These are phyloP conservation scores for Bjerkandera adusta DNA, from an alignment of 1,284 basidiomycete species.

Conservation along the genomic window DNA sequence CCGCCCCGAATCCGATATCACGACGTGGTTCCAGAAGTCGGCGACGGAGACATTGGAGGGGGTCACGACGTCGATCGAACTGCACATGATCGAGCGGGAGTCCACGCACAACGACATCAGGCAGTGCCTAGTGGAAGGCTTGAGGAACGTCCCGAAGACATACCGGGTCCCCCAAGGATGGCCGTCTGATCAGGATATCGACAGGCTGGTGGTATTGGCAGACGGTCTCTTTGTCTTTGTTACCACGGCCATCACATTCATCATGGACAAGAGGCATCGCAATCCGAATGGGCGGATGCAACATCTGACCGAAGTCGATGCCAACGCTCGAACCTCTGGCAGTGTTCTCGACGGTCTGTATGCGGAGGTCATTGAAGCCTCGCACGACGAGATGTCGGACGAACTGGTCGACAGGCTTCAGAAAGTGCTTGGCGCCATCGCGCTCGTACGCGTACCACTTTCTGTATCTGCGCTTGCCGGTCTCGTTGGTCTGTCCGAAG, in stretches of 20 bases:
- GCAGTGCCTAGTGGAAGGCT: conserved; percentile 13
- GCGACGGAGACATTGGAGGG: background rate
- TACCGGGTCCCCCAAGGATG: conserved; percentile 14
- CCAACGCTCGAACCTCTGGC: no score
- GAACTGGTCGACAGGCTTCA: background rate
- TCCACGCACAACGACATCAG: conserved; percentile 19
- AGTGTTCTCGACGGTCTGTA: background rate
- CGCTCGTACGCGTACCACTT: background rate
- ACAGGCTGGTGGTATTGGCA: conserved; percentile 13
- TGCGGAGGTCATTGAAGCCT: background rate
- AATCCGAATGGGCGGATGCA: background rate
- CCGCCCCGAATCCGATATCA: conserved; percentile 23
- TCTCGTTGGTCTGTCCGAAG: background rate
- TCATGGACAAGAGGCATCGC: conserved; percentile 2
- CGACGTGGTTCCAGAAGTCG: conserved; percentile 12
- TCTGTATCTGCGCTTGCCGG: background rate
- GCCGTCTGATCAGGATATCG: conserved; percentile 15
- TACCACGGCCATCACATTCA: conserved; percentile 22
- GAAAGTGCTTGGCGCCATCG: background rate
- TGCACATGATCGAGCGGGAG: conserved; percentile 16
- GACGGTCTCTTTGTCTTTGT: conserved; percentile 26
- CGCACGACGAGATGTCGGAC: background rate
- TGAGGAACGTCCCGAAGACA: conserved; percentile 1
- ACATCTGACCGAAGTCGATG: background rate
- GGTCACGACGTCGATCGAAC: conserved; percentile 6